A percentile compares a stretch with the other conserved stretches of the same genome.
These are phyloP conservation scores for Phytophthora sp. DNA, from an alignment of 352 stramenopile genomes.

Conservation along the genomic window DNA sequence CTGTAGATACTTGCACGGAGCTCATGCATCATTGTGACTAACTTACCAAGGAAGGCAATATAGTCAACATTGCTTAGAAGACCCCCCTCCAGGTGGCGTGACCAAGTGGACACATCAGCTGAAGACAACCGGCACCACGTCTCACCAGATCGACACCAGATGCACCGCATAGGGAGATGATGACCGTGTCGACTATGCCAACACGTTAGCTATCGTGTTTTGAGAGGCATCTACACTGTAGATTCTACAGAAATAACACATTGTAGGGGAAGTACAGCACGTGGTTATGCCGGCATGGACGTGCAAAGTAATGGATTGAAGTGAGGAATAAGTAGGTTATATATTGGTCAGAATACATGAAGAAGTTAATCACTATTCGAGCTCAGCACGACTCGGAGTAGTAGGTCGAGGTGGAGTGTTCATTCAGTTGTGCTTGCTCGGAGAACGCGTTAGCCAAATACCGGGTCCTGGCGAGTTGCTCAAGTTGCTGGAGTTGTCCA, in stretches of 20 bases:
- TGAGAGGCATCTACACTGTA: too few species aligned
- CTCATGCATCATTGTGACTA: too few species aligned
- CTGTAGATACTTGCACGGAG: too few species aligned
- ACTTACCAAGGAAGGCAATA: not conserved
- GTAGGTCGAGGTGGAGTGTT: not conserved
- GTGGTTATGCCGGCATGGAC: too few species aligned
- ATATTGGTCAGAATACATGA: not conserved
- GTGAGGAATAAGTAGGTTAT: conserved; percentile 12
- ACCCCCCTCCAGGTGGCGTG: too few species aligned
- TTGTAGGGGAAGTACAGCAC: too few species aligned
- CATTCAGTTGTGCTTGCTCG: conserved; percentile 5
- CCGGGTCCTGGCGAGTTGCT: conserved; percentile 16
- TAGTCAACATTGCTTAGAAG: too few species aligned
- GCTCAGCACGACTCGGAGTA: conserved; percentile 19
- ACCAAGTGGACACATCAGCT: conserved; percentile 4
- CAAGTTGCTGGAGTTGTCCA: conserved; percentile 31
- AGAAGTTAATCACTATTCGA: not conserved
- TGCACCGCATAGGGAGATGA: not conserved
- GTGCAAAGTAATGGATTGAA: too few species aligned
- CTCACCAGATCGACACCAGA: not conserved
- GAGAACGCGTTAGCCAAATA: conserved; percentile 13
- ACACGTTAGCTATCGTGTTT: too few species aligned
- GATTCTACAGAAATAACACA: too few species aligned
- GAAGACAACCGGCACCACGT: not conserved
- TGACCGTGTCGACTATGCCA: too few species aligned